phyloP scores from a whole-genome alignment of 371 early-diverging fungal species.

The Mortierella sp. region DNA sequence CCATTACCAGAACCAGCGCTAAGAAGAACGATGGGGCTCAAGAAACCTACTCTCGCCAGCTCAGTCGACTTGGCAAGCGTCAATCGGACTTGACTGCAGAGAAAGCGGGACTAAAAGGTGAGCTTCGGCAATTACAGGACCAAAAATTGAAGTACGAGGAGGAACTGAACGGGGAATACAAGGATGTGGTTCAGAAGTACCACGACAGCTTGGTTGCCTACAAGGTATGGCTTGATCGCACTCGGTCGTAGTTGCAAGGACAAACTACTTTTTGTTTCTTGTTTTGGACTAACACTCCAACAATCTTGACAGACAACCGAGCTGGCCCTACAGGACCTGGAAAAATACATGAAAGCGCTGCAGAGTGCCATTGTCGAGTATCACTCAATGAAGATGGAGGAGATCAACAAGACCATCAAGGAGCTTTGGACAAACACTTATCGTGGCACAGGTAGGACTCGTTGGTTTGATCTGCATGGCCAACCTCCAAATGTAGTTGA shows the following conservation, averaged over 20 bases:
- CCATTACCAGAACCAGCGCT: constrained; percentile 44
- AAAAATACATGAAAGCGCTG: constrained; percentile 87
- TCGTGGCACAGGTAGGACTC: constrained; percentile 94
- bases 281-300: no score
- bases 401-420: constrained; percentile 96
- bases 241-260: constrained; percentile 4
- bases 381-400: constrained; percentile 97
- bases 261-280: neutral
- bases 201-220: constrained; percentile 73
- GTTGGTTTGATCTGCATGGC: no score
- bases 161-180: constrained; percentile 83
- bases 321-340: constrained; percentile 83
- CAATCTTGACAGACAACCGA: constrained; percentile 66
- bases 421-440: constrained; percentile 99
- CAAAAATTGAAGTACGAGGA: constrained; percentile 65
- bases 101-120: constrained; percentile 83
- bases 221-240: constrained; percentile 58
- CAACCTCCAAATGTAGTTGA: no score
- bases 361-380: constrained; percentile 92
- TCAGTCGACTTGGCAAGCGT: constrained; percentile 54
- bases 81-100: constrained; percentile 66
- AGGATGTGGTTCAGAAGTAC: constrained; percentile 77
- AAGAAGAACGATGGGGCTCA: constrained; percentile 49
- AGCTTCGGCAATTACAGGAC: constrained; percentile 85
- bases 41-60: constrained; percentile 44